Base-by-base conservation (phyloP, 2,329 filamentous ascomycete species). In the Xylariomycetidae sp. region DNA sequence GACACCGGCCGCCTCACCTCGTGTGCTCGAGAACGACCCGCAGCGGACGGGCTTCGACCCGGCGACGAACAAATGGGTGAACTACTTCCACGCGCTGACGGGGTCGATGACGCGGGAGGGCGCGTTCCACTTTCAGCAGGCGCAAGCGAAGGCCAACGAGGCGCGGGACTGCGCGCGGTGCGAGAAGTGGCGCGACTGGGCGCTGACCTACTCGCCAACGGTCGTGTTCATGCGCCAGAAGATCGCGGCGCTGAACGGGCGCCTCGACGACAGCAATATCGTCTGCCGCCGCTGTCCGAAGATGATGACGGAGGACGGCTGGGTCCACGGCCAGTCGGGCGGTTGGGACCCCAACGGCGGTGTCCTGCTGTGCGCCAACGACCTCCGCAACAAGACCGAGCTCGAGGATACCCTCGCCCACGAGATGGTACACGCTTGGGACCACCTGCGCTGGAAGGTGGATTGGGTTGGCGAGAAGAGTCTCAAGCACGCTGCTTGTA, bases 401-500 rank as follows among this genome's bases (percentile, higher is more conserved):
- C 60, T 95, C 48, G 92, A 98, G 65, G 92, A 98, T 58, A 95
- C 89, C 9, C 68, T 98, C 53, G 82, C 89, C 18, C 92, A 98
- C 61, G 92, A 98, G 66, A 93, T 98, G 87, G 84, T 98, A 33
- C 92, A 98, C 59, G 89, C 89, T 1, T 96, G 88, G 70, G 92
- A 98, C 58, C 84, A 94, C 58, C 56, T 96, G 48, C 69, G 90
- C 43, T 98, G 87, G 68, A 92, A 95, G 61, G 79, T 95, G 27
- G 82, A 96, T 54, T 85, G 84, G 67, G 61, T 67, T n/a, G 76
- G 70, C 4, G 68, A 72, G 48, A 85, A 65, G 65, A 68, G 87
- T 57, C 58, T 98, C 60, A 79, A 81, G 58, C 92, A 98, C 63
- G 85, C 89, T 22, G 92, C 92, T 35, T 98, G 92, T 60, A 83